Percentiles rank a stretch among this genome's conserved stretches.
These are phyloP conservation scores for Colletotrichum musicola DNA, from an alignment of 2,329 filamentous ascomycete genomes.

Conservation along the genomic window DNA sequence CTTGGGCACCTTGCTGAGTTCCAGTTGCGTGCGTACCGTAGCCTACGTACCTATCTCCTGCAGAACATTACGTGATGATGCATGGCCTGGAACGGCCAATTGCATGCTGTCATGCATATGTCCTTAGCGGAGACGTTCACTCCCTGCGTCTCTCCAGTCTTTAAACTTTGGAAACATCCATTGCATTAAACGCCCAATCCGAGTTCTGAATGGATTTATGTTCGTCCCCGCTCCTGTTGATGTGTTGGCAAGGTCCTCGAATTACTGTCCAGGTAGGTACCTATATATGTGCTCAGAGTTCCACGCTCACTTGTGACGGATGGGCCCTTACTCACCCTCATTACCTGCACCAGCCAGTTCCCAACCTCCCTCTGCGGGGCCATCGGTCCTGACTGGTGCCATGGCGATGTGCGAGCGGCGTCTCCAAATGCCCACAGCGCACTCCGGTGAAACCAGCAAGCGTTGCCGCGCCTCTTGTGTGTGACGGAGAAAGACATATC, in stretches of 20 bases:
- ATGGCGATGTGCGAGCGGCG: conserved; percentile 12
- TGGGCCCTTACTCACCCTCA: conserved; percentile 17
- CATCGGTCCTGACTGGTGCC: conserved; percentile 25
- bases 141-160: neutral
- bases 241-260: no score
- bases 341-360: neutral
- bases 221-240: no score
- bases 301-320: neutral
- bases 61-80: conserved; percentile 37
- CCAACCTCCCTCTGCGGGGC: conserved; percentile 7
- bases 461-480: conserved; percentile 1
- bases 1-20: no score
- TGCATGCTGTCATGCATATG: conserved; percentile 34
- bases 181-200: neutral
- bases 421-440: neutral
- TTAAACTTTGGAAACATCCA: neutral
- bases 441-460: neutral
- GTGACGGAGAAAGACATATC: neutral
- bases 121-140: conserved; percentile 17
- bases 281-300: no score
- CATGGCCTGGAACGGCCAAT: conserved; percentile 33
- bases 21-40: no score
- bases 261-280: no score
- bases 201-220: neutral
- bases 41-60: neutral